Base-by-base conservation (phyloP, 495 filamentous ascomycete species). In the Thozetella sp. region DNA sequence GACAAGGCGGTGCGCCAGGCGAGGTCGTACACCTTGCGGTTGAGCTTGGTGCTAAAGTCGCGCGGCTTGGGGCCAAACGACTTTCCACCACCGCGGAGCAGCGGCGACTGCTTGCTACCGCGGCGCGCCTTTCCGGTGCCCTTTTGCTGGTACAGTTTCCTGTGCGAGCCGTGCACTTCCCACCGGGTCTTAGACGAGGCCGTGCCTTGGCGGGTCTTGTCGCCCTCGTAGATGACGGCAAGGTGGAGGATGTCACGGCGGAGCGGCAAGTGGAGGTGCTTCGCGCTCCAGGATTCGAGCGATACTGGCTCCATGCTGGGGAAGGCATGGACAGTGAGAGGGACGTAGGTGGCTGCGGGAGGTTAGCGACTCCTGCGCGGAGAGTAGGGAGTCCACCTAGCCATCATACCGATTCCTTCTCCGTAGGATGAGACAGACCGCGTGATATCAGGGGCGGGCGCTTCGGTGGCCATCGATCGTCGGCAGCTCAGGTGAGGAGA, bases 1-100 rank as follows among this genome's bases (percentile, higher is more conserved):
- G 90, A 93, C 56, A 99, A 82, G 1, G 96, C 96, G 30, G 90
- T 98, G 68, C 96, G 86, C 93, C 93, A 98, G 12, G 96, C 96
- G 67, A 96, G 76, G 71, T 97, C 93, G 76, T 99, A 99, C 51
- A 97, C 87, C 81, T 97, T 97, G 63, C 81, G 81, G 53, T 89
- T 93, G 58, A 99, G 80, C 30, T 81, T 84, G 19, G 92, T 93
- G 54, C 85, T 84, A 74, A 98, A 98, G 73, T 97, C 93, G 61
- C 95, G 81, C 27, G 92, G 92, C 63, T 92, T 86, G 19, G 96
- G 96, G 15, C 96, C 96, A 70, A 89, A 88, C 1, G 88, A 80
- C 58, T 93, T 93, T 66, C 92, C 96, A 72, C 95, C 95, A 59
- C 95, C 95, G 51, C 79, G 80, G 12, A 92, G 78, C 73, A 97